A percentile compares a stretch with the other conserved stretches of the same genome.
Evolutionary conservation across 2,329 filamentous ascomycete genomes (phyloP).

Genomic region (Macrophomina phaseolina): DNA sequence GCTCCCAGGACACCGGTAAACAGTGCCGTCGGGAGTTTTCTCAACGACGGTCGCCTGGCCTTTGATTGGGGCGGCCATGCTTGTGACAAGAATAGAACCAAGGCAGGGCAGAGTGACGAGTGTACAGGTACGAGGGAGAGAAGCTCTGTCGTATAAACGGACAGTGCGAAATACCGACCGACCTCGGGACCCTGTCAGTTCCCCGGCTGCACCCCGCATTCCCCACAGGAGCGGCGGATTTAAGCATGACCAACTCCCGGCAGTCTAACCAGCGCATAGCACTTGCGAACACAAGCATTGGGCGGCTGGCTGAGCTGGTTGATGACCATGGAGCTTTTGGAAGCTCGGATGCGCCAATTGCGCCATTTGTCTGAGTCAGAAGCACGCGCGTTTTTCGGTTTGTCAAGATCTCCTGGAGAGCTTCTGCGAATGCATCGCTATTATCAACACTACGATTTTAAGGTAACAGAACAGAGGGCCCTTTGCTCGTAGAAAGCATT

Average conservation of each 20-base stretch:
- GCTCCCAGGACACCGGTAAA: slow-evolving; percentile 41
- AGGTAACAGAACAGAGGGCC: too few relatives aligned
- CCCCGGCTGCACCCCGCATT: slow-evolving; percentile 17
- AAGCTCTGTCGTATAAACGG: background rate
- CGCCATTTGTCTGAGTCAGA: background rate
- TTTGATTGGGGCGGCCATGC: background rate
- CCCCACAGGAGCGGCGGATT: background rate
- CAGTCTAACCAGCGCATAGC: background rate
- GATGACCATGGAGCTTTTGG: background rate
- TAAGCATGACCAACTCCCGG: slow-evolving; percentile 1
- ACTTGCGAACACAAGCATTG: background rate
- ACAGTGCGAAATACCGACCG: background rate
- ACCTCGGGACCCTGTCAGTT: slow-evolving; percentile 9
- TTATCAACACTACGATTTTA: too few relatives aligned
- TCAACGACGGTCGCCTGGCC: slow-evolving; percentile 44
- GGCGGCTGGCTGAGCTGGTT: background rate
- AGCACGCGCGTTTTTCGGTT: background rate
- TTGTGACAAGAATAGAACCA: background rate
- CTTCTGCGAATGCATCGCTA: too few relatives aligned
- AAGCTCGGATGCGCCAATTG: background rate
- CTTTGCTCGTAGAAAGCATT: too few relatives aligned
- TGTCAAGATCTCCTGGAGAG: too few relatives aligned
- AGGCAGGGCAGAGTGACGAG: background rate
- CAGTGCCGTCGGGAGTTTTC: slow-evolving; percentile 37
- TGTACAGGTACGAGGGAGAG: background rate